phyloP scores from a whole-genome alignment of 768 basidiomycete species.

The Phlegmacium glaucopus region DNA sequence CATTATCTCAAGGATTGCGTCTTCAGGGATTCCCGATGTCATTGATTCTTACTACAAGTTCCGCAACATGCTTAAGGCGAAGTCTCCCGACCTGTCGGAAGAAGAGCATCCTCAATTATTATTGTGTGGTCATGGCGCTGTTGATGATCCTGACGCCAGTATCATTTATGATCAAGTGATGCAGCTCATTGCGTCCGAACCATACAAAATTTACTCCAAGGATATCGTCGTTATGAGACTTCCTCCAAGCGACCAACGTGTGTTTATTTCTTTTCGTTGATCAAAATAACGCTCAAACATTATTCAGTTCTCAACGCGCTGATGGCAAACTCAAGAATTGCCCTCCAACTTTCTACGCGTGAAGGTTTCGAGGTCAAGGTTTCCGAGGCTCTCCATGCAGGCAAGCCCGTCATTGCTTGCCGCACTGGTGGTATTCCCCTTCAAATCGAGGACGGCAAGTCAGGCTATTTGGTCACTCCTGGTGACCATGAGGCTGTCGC shows the following conservation, averaged over 20 bases:
- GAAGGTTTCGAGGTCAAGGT: slow-evolving; percentile 99
- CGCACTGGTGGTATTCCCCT: slow-evolving; percentile 92
- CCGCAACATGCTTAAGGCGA: slow-evolving; percentile 57
- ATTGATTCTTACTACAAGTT: slow-evolving; percentile 86
- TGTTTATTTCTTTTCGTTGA: slow-evolving; percentile 34
- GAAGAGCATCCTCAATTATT: slow-evolving; percentile 71
- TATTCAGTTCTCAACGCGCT: slow-evolving; percentile 75
- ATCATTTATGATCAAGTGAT: slow-evolving; percentile 84
- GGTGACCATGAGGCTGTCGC: slow-evolving; percentile 79
- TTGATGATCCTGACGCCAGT: slow-evolving; percentile 93
- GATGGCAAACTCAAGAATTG: slow-evolving; percentile 86
- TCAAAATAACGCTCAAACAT: slow-evolving; percentile 18
- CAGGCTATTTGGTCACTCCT: slow-evolving; percentile 78
- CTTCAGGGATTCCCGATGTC: slow-evolving; percentile 76
- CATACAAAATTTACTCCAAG: slow-evolving; percentile 49
- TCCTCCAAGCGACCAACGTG: slow-evolving; percentile 83
- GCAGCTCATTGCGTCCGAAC: slow-evolving; percentile 49
- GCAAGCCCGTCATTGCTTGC: slow-evolving; percentile 81
- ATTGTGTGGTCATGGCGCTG: slow-evolving; percentile 87
- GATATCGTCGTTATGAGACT: slow-evolving; percentile 77
- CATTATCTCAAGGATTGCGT: not conserved
- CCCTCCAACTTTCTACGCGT: slow-evolving; percentile 86
- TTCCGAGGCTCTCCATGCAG: slow-evolving; percentile 89
- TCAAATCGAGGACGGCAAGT: slow-evolving; percentile 84
- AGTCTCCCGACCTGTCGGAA: slow-evolving; percentile 37